A percentile compares a stretch with the other conserved stretches of the same genome.
These are phyloP conservation scores for Gynostemma pentaphyllum DNA, from an alignment of 306 rosid species.

Conservation along the genomic window DNA sequence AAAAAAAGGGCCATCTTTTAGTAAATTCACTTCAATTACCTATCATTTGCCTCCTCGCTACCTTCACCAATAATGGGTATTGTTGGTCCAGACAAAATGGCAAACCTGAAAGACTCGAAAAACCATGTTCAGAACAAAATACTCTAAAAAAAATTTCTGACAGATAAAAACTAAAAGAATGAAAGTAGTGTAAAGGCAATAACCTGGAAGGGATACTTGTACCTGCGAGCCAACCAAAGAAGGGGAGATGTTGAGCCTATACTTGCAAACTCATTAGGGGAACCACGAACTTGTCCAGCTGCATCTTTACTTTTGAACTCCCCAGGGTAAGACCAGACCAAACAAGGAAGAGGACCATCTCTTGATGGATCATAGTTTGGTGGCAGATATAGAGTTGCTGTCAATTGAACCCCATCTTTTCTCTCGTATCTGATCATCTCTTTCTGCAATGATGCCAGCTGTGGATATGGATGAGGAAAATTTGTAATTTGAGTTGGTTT, in stretches of 20 bases:
- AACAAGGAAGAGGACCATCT: constrained; percentile 94
- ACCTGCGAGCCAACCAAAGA: constrained; percentile 95
- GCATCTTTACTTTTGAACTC: constrained; percentile 99
- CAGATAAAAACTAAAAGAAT: constrained; percentile 11
- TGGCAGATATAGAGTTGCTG: constrained; percentile 92
- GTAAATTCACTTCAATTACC: constrained; percentile 30
- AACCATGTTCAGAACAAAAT: constrained; percentile 11
- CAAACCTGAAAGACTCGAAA: constrained; percentile 61
- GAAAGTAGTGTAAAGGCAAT: not conserved
- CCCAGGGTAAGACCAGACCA: constrained; percentile 98
- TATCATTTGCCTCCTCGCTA: constrained; percentile 85
- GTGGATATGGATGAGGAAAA: constrained; percentile 99
- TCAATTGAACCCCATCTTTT: constrained; percentile 94
- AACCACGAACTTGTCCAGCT: constrained; percentile 97
- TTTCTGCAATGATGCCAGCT: constrained; percentile 81
- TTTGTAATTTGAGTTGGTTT: constrained; percentile 57
- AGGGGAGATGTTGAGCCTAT: constrained; percentile 93
- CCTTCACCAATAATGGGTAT: constrained; percentile 98
- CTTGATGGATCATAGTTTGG: constrained; percentile 78
- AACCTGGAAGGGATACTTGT: constrained; percentile 19
- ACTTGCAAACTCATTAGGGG: constrained; percentile 97
- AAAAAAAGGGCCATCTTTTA: not conserved
- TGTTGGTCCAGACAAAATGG: constrained; percentile 90
- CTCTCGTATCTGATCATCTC: constrained; percentile 94
- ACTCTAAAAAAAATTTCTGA: not conserved